Conservation (phyloP, 1,284 basidiomycete species). For the Entoloma clypeatum region DNA sequence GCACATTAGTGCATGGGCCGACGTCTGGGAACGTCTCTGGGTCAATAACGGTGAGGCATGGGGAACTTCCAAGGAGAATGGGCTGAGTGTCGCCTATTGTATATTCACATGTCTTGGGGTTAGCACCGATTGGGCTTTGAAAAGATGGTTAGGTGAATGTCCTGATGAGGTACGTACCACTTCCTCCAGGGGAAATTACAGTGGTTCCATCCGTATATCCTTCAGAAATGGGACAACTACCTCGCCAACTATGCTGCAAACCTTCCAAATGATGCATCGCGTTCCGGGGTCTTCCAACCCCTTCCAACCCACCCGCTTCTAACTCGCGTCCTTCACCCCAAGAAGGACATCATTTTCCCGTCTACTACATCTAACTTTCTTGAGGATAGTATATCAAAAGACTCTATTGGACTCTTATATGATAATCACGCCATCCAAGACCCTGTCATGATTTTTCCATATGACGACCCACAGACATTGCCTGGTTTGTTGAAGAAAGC, state of each 20-base stretch:
- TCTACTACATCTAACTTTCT: constrained; percentile 2
- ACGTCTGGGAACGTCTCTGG: constrained; percentile 62
- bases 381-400: constrained; percentile 15
- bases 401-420: constrained; percentile 9
- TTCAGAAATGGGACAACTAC: constrained; percentile 66
- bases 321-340: constrained; percentile 40
- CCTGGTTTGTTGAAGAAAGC: constrained; percentile 28
- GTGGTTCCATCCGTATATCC: constrained; percentile 4
- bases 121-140: constrained; percentile 51
- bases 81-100: constrained; percentile 53
- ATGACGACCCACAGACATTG: constrained; percentile 12
- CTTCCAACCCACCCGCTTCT: constrained; percentile 41
- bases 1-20: constrained; percentile 50
- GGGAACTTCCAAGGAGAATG: constrained; percentile 53
- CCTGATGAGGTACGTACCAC: constrained; percentile 54
- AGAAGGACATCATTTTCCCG: constrained; percentile 26
- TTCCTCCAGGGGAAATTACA: no score
- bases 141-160: constrained; percentile 54
- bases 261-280: constrained; percentile 40
- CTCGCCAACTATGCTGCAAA: constrained; percentile 54
- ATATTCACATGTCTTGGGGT: constrained; percentile 48
- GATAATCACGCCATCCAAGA: constrained; percentile 13
- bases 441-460: constrained; percentile 1
- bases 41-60: constrained; percentile 43
- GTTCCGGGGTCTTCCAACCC: constrained; percentile 48